Conservation (phyloP, 306 rosid genomes). For the Sphenostylis stenocarpa region DNA sequence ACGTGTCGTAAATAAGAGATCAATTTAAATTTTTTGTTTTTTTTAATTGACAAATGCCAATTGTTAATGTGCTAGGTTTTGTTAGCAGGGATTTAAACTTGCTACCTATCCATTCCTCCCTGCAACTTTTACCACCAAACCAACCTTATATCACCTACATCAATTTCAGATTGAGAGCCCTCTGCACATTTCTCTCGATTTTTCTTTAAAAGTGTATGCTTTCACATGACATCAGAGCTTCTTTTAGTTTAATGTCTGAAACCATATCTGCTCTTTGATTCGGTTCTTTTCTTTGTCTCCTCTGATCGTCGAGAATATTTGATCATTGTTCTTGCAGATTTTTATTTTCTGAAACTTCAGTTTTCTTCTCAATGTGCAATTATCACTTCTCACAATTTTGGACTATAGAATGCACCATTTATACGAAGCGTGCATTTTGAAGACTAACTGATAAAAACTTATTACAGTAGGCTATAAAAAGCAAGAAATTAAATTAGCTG, state of each 20-base stretch:
- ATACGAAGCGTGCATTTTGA: background rate
- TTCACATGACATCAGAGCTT: background rate
- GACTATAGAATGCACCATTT: background rate
- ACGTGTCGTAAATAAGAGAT: background rate
- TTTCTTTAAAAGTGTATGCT: background rate
- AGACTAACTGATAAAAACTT: background rate
- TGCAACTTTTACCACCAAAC: too few species aligned
- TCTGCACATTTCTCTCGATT: background rate
- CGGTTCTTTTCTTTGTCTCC: background rate
- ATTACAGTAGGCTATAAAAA: background rate
- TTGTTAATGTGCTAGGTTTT: too few species aligned
- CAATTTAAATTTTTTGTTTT: too few species aligned
- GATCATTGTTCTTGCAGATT: background rate
- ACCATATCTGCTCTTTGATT: background rate
- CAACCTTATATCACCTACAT: too few species aligned
- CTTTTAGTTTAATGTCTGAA: background rate
- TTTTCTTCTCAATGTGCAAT: background rate
- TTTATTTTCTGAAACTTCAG: background rate
- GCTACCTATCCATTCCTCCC: too few species aligned
- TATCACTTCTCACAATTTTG: background rate
- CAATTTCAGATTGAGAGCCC: background rate
- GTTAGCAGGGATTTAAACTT: too few species aligned
- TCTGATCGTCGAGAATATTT: background rate
- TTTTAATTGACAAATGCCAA: too few species aligned
- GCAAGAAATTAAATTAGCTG: background rate